Base-by-base conservation (phyloP, 2,329 filamentous ascomycete species). In the Aspergillus sp. region DNA sequence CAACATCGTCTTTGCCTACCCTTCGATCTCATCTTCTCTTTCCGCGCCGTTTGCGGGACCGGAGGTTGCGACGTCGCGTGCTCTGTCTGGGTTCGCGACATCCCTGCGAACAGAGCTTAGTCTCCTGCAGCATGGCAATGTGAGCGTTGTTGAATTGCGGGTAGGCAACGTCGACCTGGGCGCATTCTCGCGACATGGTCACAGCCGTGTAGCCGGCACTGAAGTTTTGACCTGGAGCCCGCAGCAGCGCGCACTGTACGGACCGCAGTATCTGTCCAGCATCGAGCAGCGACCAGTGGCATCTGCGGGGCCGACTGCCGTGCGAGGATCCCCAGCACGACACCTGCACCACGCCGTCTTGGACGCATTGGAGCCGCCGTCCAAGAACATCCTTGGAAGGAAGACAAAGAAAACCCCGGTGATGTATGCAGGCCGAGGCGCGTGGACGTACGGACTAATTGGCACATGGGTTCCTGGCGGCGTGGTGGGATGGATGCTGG, bases 401-500 rank as follows among this genome's bases (percentile, higher is more conserved):
- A 62, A 59, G 35, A 58, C 59, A 7, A 56, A 60, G 12, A 67
- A 67, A 46, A 63, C 59, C 12, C 78, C 79, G 33, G 79, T 86
- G 1, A 79, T 91, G 53, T 83, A 87, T 48, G 85, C 96, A 10
- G 93, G 93, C 1, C 80, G 89, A 44, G 93, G 93, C 5, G 88
- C 88, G 43, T 76, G 85, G 47, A 75, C 89, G 0, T 97, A 97
- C 66, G 86, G 87, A 35, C 76, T 96, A 29, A 85, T 97, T 5
- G 93, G 90, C 4, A 78, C 80, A 35, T 91, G 85, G 79, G 77
- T 86, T 27, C 91, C 93, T 1, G 76, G 80, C 19, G 77, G 82
- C 2, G 64, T 96, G 10, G 85, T 97, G n/a, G 83, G 82, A 1
- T 93, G 88, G 86, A 94, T 97, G 86, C 85, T 97, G 80, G 89